Conservation (phyloP, 345 rosid species). For the Anastatica hierochuntica region DNA sequence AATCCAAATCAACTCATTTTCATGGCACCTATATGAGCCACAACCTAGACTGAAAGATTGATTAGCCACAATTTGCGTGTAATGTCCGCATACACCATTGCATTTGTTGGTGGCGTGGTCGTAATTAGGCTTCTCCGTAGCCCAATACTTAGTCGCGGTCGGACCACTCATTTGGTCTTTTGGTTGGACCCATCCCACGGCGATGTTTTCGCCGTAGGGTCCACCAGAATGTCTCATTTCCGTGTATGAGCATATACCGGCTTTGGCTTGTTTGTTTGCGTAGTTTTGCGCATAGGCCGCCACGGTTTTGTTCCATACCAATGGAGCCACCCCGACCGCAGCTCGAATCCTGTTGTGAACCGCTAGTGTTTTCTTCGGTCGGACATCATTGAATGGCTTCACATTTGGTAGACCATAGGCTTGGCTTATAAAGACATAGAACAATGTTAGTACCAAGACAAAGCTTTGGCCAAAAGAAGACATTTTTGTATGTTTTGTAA, state of each 20-base stretch:
- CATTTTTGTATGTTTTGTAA: no score
- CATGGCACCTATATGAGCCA: slow-evolving; percentile 45
- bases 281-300: slow-evolving; percentile 37
- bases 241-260: slow-evolving; percentile 20
- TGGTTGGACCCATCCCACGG: slow-evolving; percentile 26
- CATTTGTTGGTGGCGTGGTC: slow-evolving; percentile 39
- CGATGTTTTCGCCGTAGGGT: slow-evolving; percentile 47
- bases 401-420: slow-evolving; percentile 9
- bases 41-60: slow-evolving; percentile 48
- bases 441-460: neutral
- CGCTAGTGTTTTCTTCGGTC: slow-evolving; percentile 23
- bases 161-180: slow-evolving; percentile 23
- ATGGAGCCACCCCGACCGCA: slow-evolving; percentile 33
- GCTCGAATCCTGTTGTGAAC: slow-evolving; percentile 42
- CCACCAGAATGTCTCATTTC: slow-evolving; percentile 34
- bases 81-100: slow-evolving; percentile 40
- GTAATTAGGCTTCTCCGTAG: slow-evolving; percentile 41
- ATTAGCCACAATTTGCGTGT: slow-evolving; percentile 63
- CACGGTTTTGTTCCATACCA: slow-evolving; percentile 35
- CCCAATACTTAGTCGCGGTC: slow-evolving; percentile 41
- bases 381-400: slow-evolving; percentile 24
- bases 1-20: slow-evolving; percentile 37
- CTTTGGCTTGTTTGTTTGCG: slow-evolving; percentile 16
- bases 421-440: neutral
- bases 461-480: no score